Evolutionary conservation across 441 rosid species (phyloP).

Genomic region (Rhodomyrtus psidioides): DNA sequence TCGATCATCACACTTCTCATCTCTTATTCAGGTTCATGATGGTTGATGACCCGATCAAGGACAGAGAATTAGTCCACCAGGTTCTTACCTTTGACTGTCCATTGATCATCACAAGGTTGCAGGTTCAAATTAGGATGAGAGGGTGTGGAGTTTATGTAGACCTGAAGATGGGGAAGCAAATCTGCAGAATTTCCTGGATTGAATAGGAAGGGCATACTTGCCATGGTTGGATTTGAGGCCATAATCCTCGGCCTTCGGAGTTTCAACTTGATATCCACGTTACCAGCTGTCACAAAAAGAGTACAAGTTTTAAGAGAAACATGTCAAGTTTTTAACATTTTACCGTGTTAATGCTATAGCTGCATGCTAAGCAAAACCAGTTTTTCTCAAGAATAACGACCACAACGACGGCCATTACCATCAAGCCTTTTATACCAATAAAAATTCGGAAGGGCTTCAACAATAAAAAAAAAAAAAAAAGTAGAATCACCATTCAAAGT

Average conservation of each 20-base stretch:
- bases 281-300: not conserved
- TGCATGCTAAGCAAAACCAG: no score
- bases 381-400: no score
- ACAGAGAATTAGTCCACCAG: constrained; percentile 46
- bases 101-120: no score
- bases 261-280: not conserved
- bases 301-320: not conserved
- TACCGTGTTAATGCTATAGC: no score
- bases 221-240: not conserved
- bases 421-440: not conserved
- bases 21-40: constrained; percentile 64
- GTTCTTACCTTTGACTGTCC: constrained; percentile 18
- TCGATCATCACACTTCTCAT: not conserved
- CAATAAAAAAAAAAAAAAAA: not conserved
- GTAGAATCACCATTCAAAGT: not conserved
- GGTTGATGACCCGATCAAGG: constrained; percentile 83
- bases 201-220: no score
- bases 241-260: not conserved
- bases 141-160: no score
- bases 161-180: no score
- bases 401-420: not conserved
- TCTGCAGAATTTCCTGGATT: no score
- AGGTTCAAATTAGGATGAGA: no score
- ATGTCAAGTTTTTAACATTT: no score
- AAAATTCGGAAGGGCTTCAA: not conserved